Percentiles rank a stretch among this genome's conserved stretches.
These are phyloP conservation scores for Komagataella pastoris DNA, from an alignment of 805 yeast genomes.

Conservation along the genomic window DNA sequence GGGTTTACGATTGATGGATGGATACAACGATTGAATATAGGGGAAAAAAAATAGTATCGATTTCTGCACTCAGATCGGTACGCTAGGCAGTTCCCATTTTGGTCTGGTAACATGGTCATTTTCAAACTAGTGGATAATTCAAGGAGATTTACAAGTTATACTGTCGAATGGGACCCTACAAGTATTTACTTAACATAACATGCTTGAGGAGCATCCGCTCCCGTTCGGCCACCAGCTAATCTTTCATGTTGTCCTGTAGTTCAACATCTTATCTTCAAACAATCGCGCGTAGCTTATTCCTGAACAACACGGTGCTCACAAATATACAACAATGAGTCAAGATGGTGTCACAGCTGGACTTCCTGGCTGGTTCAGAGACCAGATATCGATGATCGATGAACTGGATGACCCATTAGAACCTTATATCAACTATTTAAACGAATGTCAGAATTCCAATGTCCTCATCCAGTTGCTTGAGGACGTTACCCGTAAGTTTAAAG, in stretches of 20 bases:
- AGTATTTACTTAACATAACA: background rate
- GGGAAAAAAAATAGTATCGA: background rate
- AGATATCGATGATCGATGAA: conserved; percentile 27
- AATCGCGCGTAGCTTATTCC: background rate
- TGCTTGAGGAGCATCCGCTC: background rate
- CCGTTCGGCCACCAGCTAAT: background rate
- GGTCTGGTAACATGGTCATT: background rate
- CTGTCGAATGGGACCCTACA: background rate
- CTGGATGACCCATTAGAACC: conserved; percentile 77
- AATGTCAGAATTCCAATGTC: conserved; percentile 18
- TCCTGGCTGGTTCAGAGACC: background rate
- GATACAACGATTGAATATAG: background rate
- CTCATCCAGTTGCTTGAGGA: conserved; percentile 52
- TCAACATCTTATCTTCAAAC: background rate
- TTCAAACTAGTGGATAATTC: background rate
- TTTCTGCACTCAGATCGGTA: background rate
- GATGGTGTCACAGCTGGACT: background rate
- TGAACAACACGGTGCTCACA: background rate
- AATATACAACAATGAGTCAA: background rate
- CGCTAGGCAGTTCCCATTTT: background rate
- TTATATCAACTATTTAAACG: conserved; percentile 53
- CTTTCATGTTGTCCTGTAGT: background rate
- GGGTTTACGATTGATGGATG: background rate
- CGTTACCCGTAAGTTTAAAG: conserved; percentile 58
- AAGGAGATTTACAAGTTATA: too few species aligned